These are phyloP conservation scores for Mucor mucedo DNA, from an alignment of 371 early-diverging fungal species.

Conservation along the genomic window DNA sequence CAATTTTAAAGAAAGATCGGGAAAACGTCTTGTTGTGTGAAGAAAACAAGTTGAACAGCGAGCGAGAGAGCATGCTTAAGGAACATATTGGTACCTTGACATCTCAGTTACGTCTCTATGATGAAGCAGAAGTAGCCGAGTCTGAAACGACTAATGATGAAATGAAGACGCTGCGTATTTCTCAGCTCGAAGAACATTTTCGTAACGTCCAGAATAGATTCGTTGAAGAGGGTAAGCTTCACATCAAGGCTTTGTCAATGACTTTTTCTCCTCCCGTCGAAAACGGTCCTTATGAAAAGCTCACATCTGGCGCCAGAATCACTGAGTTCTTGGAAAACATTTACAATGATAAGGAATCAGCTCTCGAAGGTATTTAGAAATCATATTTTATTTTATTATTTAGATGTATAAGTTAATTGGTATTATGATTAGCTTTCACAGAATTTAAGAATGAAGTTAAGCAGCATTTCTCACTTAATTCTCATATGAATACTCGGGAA, in stretches of 20 bases:
- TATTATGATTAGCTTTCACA: not conserved
- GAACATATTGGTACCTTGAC: constrained; percentile 58
- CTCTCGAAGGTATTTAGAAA: not conserved
- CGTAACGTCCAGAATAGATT: constrained; percentile 19
- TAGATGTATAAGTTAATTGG: not conserved
- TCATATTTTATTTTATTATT: not conserved
- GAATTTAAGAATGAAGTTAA: no score
- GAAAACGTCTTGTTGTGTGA: constrained; percentile 5
- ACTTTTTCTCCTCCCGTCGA: not conserved
- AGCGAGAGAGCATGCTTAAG: constrained; percentile 29
- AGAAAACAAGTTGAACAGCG: constrained; percentile 35
- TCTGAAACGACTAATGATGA: constrained; percentile 56
- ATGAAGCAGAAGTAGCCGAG: constrained; percentile 57
- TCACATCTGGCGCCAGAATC: constrained; percentile 5
- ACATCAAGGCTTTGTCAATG: not conserved
- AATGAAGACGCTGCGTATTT: constrained; percentile 55
- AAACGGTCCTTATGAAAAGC: constrained; percentile 14
- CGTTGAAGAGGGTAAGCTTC: not conserved
- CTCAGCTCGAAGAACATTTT: constrained; percentile 33
- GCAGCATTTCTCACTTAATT: no score
- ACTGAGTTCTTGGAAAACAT: constrained; percentile 5
- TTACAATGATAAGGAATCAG: not conserved
- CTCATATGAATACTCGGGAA: no score
- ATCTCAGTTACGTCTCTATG: constrained; percentile 68
- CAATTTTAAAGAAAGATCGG: constrained; percentile 17